Base-by-base conservation (phyloP, 1,284 basidiomycete genomes). In the Phellopilus nigrolimitatus region DNA sequence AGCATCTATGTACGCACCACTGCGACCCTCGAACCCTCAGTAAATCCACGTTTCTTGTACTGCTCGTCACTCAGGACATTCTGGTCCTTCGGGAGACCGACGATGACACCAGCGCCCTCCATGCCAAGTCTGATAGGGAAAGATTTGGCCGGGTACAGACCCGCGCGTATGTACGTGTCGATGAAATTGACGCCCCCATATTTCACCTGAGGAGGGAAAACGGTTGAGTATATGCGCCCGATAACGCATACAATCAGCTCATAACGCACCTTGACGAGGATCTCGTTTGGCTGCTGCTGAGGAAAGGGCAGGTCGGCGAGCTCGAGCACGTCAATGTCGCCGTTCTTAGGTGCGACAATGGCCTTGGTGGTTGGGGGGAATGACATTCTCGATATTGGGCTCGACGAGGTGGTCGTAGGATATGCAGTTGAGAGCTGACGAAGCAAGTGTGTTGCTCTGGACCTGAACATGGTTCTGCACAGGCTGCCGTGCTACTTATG, bases 181-280 rank as follows among this genome's bases (percentile, higher is more conserved):
- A 95, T 90, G 66, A 87, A 93, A 68, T 94, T 94, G 57, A 93
- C 77, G n/a, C 91, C 91, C 3, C 73, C 69, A 60, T 82, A 56
- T n/a, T 43, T 27, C 2, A 56, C 50, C 54, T 56, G 25, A 19
- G 7, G 25, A n/a, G n/a, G 13, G 19, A 33, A 24, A 12, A 87
- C 59, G 83, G 73, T 82, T 84, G 56, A 24, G 42, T 37, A 45
- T 46, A 25, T 47, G 53, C 27, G 36, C 48, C 12, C 15, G 31
- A 12, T 19, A 51, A 48, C 8, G 50, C 39, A 28, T 60, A 53
- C 43, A n/a, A n/a, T n/a, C n/a, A n/a, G n/a, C n/a, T n/a, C 30
- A 10, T 5, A 27, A 24, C 4, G 19, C 61, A 88, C 87, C 74
- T 93, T 92, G 63, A 97, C 74, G 45, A 97, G 71, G 34, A 97